phyloP scores from a whole-genome alignment of 495 filamentous ascomycete species.

The Aspergillus kassunensis region DNA sequence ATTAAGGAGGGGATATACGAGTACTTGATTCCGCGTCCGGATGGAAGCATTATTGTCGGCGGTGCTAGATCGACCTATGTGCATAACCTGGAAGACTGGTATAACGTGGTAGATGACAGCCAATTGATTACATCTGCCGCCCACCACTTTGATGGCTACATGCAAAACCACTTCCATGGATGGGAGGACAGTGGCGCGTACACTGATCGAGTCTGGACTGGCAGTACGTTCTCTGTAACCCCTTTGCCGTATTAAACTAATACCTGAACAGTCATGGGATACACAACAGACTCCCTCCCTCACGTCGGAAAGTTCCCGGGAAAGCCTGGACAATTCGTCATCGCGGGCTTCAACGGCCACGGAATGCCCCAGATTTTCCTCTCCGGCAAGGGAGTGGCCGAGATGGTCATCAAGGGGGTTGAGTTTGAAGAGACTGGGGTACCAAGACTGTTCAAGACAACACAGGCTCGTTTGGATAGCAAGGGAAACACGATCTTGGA shows the following conservation, averaged over 20 bases:
- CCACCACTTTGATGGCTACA: constrained; percentile 45
- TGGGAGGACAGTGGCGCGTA: constrained; percentile 45
- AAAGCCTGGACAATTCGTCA: constrained; percentile 30
- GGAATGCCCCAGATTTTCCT: constrained; percentile 51
- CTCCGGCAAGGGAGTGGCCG: constrained; percentile 40
- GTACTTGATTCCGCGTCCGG: constrained; percentile 49
- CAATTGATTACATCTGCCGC: constrained; percentile 35
- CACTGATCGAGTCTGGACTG: constrained; percentile 49
- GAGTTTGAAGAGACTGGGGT: neutral
- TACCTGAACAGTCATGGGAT: constrained; percentile 37
- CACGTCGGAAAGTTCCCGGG: constrained; percentile 45
- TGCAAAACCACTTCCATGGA: constrained; percentile 45
- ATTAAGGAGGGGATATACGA: constrained; percentile 27
- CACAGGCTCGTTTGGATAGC: neutral
- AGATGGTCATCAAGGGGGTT: neutral
- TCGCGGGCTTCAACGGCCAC: constrained; percentile 48
- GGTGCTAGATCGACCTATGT: constrained; percentile 40
- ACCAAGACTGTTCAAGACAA: neutral
- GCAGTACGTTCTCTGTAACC: constrained; percentile 43
- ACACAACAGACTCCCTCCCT: constrained; percentile 39
- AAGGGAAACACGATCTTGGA: neutral
- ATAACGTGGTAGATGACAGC: constrained; percentile 47
- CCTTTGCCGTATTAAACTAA: no score
- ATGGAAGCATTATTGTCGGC: constrained; percentile 52
- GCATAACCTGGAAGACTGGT: constrained; percentile 39